Evolutionary conservation across 108 stramenopile species (phyloP).

Genomic region (Nannochloropsis salina): DNA sequence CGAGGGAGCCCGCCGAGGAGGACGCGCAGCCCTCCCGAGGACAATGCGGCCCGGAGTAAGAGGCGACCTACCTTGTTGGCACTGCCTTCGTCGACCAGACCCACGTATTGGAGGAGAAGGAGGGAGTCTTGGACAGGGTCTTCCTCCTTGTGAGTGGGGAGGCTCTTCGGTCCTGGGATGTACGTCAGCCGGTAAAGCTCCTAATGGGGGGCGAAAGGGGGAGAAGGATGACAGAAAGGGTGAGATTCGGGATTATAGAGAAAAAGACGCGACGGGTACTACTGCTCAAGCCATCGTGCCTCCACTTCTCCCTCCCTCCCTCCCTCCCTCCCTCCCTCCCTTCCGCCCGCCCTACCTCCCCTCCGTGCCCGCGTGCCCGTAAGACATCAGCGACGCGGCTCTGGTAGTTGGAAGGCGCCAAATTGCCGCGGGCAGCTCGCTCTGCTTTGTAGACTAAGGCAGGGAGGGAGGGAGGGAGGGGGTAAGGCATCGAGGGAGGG

Average conservation of each 20-base stretch:
- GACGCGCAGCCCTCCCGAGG: neutral
- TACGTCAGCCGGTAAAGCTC: neutral
- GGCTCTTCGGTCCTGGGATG: neutral
- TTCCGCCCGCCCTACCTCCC: neutral
- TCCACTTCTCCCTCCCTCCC: neutral
- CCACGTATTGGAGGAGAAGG: neutral
- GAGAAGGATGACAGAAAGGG: neutral
- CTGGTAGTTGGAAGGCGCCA: neutral
- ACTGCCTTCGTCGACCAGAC: neutral
- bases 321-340: neutral
- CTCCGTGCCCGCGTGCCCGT: neutral
- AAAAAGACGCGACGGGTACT: neutral
- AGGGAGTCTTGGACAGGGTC: neutral
- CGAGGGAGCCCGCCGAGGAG: neutral
- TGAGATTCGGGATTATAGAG: neutral
- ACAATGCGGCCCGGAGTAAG: neutral
- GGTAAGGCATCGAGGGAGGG: neutral
- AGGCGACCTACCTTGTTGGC: neutral
- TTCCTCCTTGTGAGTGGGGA: neutral
- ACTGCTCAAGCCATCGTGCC: neutral
- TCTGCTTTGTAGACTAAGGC: neutral
- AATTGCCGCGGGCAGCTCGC: neutral
- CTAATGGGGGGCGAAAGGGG: neutral
- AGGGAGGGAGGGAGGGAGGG: slow-evolving; percentile 8
- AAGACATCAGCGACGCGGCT: neutral